Base-by-base conservation (phyloP, 495 filamentous ascomycete genomes). In the Neurospora sp. region DNA sequence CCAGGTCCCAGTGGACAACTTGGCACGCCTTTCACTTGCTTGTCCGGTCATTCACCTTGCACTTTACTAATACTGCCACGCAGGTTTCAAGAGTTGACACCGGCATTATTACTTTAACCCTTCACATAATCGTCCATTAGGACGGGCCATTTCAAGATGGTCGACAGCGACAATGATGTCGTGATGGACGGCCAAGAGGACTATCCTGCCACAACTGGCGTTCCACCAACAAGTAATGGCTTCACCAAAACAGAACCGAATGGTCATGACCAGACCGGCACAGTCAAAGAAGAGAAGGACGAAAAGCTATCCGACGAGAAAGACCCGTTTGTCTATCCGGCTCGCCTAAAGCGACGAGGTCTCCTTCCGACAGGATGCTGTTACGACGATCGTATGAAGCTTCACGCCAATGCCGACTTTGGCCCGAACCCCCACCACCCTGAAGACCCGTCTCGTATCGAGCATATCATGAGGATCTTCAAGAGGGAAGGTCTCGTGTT, bases 361-460 rank as follows among this genome's bases (percentile, higher is more conserved):
- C 45, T 80, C 35, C 81, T 94, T 68, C 82, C 92, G 5, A 91
- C 92, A 9, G 90, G 96, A 42, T 86, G 91, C 59, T 96, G 93
- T 75, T 99, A 98, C 79, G 96, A 99, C 83, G 87, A 89, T 35
- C 89, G 94, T 22, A 99, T 99, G 96, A 92, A 94, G 70, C 90
- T 92, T 74, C 96, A 99, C 78, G 90, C 90, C 42, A 96, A 97
- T 76, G 87, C 93, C 6, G 88, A 91, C 75, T 87, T 81, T 87
- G 87, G 78, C 76, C 85, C 79, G 61, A 85, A 85, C 53, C 92
- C 95, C 20, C 89, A 93, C 72, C 96, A 99, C 75, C 96, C 96
- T 1, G 96, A 99, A 81, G 94, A 98, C 75, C 96, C 96, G 0
- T 87, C 93, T 37, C 88, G 96, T 7, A 98, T 98, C 70, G 91